These are phyloP conservation scores for Jatropha curcas DNA, from an alignment of 345 rosid species.

Conservation along the genomic window DNA sequence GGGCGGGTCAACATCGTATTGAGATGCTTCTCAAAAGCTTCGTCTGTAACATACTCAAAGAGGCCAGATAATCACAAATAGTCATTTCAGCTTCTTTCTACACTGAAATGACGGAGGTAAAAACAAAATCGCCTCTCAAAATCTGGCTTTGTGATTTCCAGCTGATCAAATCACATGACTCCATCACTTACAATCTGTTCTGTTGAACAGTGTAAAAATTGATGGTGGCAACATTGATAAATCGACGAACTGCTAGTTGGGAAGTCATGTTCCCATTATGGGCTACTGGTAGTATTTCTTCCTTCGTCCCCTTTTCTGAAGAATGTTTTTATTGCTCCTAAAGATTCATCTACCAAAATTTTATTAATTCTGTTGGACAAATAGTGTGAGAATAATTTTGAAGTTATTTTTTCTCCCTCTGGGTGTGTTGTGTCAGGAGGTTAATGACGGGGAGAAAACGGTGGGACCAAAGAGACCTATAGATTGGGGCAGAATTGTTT, in stretches of 20 bases:
- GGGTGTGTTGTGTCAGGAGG: neutral
- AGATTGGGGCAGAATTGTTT: neutral
- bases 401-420: neutral
- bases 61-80: neutral
- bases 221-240: neutral
- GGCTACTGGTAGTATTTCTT: neutral
- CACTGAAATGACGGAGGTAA: neutral
- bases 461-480: neutral
- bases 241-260: neutral
- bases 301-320: neutral
- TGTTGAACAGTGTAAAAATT: neutral
- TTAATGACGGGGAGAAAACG: neutral
- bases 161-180: constrained; percentile 11
- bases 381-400: neutral
- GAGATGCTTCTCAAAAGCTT: too few relatives aligned
- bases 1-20: too few relatives aligned
- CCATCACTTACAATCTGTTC: neutral
- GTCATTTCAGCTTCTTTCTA: neutral
- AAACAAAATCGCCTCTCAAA: neutral
- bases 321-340: neutral
- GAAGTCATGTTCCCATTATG: neutral
- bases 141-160: neutral
- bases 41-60: neutral
- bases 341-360: too few relatives aligned
- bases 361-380: too few relatives aligned